Percentiles rank a stretch among this genome's conserved stretches.
Conservation (phyloP, 2,329 filamentous ascomycete species). For the Chaetomiaceae sp. region DNA sequence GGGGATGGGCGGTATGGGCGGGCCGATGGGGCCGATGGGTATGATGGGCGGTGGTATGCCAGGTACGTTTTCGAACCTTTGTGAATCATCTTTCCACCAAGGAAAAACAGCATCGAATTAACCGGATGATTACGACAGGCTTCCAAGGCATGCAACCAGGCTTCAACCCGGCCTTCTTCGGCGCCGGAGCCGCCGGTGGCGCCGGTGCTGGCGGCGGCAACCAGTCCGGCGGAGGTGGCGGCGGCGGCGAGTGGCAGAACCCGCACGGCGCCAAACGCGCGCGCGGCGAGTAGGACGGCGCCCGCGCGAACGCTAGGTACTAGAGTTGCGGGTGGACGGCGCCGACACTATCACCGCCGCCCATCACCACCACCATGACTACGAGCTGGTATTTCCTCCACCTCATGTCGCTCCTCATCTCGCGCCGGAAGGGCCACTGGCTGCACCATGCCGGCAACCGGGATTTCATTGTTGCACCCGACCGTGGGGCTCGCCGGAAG, state of each 20-base stretch:
- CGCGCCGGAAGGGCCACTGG: too few relatives aligned
- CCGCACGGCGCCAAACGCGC: conserved; percentile 76
- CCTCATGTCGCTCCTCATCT: too few relatives aligned
- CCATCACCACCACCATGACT: too few relatives aligned
- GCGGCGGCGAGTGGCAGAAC: conserved; percentile 68
- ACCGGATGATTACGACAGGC: conserved; percentile 32
- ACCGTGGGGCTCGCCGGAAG: too few relatives aligned
- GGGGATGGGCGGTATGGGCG: conserved; percentile 36
- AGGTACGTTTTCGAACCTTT: conserved; percentile 49
- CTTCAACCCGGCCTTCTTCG: conserved; percentile 71
- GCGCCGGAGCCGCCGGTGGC: too few relatives aligned
- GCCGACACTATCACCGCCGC: neutral
- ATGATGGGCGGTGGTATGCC: conserved; percentile 51
- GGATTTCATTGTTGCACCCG: too few relatives aligned
- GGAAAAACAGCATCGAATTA: too few relatives aligned
- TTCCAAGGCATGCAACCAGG: conserved; percentile 64
- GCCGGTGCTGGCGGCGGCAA: conserved; percentile 37
- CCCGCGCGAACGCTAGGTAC: neutral
- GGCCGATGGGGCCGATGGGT: conserved; percentile 35
- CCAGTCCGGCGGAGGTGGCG: too few relatives aligned
- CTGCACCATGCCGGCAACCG: too few relatives aligned
- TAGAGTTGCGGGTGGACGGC: neutral
- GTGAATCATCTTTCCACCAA: too few relatives aligned
- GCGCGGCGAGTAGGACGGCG: conserved; percentile 54
- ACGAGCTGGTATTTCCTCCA: too few relatives aligned